Base-by-base conservation (phyloP, 495 filamentous ascomycete species). In the Penicillium cataractarum region DNA sequence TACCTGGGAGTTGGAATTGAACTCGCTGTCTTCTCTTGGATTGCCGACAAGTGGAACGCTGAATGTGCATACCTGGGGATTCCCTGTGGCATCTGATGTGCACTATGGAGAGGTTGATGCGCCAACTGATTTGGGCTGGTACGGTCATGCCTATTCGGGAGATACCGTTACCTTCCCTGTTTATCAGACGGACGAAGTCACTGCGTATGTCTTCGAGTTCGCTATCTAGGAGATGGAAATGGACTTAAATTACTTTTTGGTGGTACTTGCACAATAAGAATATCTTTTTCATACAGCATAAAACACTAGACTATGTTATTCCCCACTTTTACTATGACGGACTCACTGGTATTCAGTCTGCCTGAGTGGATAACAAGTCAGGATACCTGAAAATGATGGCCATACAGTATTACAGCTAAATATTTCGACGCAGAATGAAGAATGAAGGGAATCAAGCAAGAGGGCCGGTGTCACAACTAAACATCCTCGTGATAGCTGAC, bases 1-100 rank as follows among this genome's bases (percentile, higher is more conserved):
- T 10, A 57, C 55, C 13, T 57, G 37, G 55, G 55, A 37, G n/a
- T 40, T 57, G 35, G 21, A 40, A 21, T 26, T 46, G 21, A 40
- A 33, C 4, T 33, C 32, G 10, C 35, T 57, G 5, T 40, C 32
- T 13, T 22, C 55, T 24, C 32, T 57, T 57, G 55, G 55, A 21
- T 37, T 55, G 19, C 33, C 53, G 22, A 32, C 24, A 2, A 52
- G 29, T 7, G 49, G 49, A 9, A 27, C 13, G 26, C 29, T 52
- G 26, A 27, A 27, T 17, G 8, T 52, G 6, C 49, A 52, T 8
- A 52, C 49, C 4, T 52, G 49, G 49, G 26, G 49, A 52, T 52
- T 52, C 29, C 42, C 42, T 4, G 42, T 46, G 9, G 49, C 15
- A 8, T 29, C 26, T 19, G 49, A 32, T 27, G 49, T 29, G 26